Evolutionary conservation across 495 filamentous ascomycete species (phyloP).

Genomic region (Staphylotrichum longicolle): DNA sequence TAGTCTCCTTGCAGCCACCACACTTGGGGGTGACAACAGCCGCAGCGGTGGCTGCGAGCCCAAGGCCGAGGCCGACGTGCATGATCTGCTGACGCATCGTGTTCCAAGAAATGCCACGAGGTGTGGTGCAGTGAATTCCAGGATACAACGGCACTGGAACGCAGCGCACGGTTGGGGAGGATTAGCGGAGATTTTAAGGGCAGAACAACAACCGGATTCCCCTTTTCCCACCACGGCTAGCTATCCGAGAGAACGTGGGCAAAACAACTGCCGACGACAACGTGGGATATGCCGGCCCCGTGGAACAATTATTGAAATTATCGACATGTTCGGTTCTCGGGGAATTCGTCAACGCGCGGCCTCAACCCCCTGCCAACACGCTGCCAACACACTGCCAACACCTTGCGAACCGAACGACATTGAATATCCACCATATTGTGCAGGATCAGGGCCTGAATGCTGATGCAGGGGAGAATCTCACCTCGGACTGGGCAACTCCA

Average conservation of each 20-base stretch:
- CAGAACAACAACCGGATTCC: background rate
- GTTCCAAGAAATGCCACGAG: background rate
- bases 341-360: background rate
- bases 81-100: slow-evolving; percentile 12
- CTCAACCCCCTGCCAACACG: no score
- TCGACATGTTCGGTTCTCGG: background rate
- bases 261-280: slow-evolving; percentile 1
- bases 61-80: slow-evolving; percentile 7
- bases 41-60: background rate
- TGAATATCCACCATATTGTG: no score
- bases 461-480: no score
- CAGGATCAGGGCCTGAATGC: no score
- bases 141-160: background rate
- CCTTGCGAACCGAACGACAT: no score
- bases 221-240: background rate
- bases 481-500: background rate
- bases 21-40: background rate
- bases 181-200: slow-evolving; percentile 6
- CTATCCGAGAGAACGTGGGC: background rate
- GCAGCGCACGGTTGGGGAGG: slow-evolving; percentile 6
- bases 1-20: background rate
- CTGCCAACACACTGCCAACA: background rate
- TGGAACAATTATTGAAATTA: background rate
- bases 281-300: background rate
- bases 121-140: background rate